Evolutionary conservation across 2,329 filamentous ascomycete genomes (phyloP), one percentile per base, ranked within the genome.

Genomic region (Arthrobotrys entomopaga): DNA sequence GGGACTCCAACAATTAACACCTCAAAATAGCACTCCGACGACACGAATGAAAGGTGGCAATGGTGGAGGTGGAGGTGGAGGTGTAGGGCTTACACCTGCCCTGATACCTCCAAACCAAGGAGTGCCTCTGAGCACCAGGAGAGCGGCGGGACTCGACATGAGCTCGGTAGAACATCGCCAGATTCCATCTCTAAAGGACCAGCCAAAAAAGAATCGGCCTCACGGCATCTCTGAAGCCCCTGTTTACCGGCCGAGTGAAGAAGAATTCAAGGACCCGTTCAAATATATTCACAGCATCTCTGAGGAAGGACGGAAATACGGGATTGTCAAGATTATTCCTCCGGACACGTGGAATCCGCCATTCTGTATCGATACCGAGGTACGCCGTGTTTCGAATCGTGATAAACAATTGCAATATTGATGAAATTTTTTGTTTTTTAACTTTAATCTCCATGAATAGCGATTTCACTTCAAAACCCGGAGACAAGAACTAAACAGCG

Each of bases 281-380:
- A 91, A 91, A 78, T 99, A 97, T 80, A 93, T 99, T 79, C 89
- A 89, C 80, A 97, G 94, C 82, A 97, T 99, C 78, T 86, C 89
- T 0, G 89, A 92, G 0, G 93, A 97, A 81, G 95, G 92, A 22
- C 87, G 86, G 77, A 88, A 93, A 79, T 98, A 91, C 82, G 95
- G 95, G 58, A 91, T 99, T 63, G 93, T 93, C 86, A 97, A 97
- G 82, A 92, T 99, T 76, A 91, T 99, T 66, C 95, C 95, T 3
- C 95, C 95, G 0, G 92, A 95, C 76, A 89, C 86, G 38, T 99
- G 95, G 95, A 94, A 96, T 79, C 95, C 95, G 6, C 86, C 92
- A 15, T 98, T 99, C 81, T 93, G 93, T 49, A 96, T 99, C 80
- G 93, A 99, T 80, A 98, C 94, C 20, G 93, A 97, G 88, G 94